Conservation (phyloP, 352 stramenopile species). For the Globisporangium yorkense region DNA sequence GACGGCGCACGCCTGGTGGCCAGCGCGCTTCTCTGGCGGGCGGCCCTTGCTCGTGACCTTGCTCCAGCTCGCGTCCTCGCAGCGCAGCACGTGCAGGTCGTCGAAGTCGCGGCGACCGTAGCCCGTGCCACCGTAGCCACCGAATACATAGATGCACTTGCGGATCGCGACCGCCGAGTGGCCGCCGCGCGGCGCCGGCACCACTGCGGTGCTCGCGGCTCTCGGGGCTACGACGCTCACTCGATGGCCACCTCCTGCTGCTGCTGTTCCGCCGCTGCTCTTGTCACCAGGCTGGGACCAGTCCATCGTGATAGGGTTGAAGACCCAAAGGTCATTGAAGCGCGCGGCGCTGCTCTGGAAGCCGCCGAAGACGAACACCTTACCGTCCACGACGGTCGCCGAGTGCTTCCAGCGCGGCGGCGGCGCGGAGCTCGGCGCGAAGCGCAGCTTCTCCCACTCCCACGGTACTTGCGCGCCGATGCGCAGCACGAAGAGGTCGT, state of each 20-base stretch:
- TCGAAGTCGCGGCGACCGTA: conserved; percentile 93
- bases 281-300: conserved; percentile 82
- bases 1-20: conserved; percentile 88
- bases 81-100: conserved; percentile 87
- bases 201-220: conserved; percentile 21
- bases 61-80: conserved; percentile 83
- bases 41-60: conserved; percentile 86
- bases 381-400: conserved; percentile 81
- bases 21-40: conserved; percentile 87
- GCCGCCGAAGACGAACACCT: conserved; percentile 93
- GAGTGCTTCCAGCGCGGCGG: conserved; percentile 88
- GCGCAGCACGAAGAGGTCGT: conserved; percentile 92
- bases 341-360: conserved; percentile 85
- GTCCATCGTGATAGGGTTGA: conserved; percentile 91
- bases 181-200: conserved; percentile 80
- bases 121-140: conserved; percentile 91
- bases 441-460: conserved; percentile 67
- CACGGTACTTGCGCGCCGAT: conserved; percentile 61
- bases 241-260: conserved; percentile 27
- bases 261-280: conserved; percentile 32
- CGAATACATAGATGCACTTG: conserved; percentile 90
- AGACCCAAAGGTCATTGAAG: conserved; percentile 97
- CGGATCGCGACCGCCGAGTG: conserved; percentile 88
- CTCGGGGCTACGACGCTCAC: conserved; percentile 12
- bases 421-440: conserved; percentile 26